Base-by-base conservation (phyloP, 345 rosid genomes). In the Turnera subulata region DNA sequence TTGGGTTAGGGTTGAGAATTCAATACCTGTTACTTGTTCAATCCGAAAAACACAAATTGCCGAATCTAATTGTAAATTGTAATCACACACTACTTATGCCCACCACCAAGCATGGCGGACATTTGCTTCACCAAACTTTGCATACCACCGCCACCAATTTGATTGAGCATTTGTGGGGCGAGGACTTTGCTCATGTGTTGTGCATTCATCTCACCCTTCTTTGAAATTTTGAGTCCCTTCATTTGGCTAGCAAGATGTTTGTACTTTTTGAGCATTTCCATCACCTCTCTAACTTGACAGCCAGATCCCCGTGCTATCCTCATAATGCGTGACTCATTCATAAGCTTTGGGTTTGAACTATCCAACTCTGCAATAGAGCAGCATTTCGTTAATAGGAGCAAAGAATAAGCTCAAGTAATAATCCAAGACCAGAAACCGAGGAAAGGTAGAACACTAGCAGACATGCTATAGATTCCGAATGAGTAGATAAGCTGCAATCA, bases 131-230 rank as follows among this genome's bases (percentile, higher is more conserved):
- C 86, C 72, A 86, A 72, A 77, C 54, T 83, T 68, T 89, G 95
- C 66, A 92, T 69, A 59, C 93, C 91, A 17, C 98, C 85, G 50
- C 98, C 96, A 0, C 98, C 98, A 13, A 91, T 75, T 80, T 85
- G 95, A 70, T 80, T 81, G 50, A 88, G 80, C 88, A 91, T 76
- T 66, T 84, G 86, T 19, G 89, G 90, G 7, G 98, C 86, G 11
- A 88, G 77, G 50, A 82, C 89, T 64, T 70, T 84, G 85, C 95
- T 88, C 94, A 88, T 83, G 70, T 84, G 90, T 46, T 92, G 93
- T 0, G 90, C 96, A 40, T 83, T 84, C 96, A 86, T 80, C 22
- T 86, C 93, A 35, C 93, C 91, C 76, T 84, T 84, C 76, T 84
- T 82, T 0, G 88, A 91, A 46, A 86, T 89, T 78, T 92, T 89